Conservation (phyloP, 768 basidiomycete species). For the button mushroom (Agaricus bisporus) region DNA sequence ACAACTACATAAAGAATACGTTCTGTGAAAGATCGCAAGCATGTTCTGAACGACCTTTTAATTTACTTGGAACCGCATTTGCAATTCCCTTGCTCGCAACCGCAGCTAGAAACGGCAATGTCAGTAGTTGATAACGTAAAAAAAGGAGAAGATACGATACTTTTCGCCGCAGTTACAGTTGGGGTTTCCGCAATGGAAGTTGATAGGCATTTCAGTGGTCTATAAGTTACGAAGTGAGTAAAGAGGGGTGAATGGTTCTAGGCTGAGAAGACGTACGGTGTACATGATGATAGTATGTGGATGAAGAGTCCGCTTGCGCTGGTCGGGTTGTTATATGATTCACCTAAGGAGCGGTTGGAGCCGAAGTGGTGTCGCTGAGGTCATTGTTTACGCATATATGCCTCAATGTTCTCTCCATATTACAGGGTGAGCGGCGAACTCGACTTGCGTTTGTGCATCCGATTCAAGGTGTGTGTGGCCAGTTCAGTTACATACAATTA, state of each 20-base stretch:
- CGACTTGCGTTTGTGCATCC: no score
- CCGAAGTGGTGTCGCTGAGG: not conserved
- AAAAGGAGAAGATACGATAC: no score
- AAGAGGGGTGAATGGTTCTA: not conserved
- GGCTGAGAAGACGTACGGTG: not conserved
- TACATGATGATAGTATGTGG: not conserved
- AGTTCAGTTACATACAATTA: no score
- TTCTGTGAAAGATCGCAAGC: not conserved
- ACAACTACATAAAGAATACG: not conserved
- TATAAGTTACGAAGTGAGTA: not conserved
- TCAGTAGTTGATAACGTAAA: no score
- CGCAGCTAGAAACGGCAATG: not conserved
- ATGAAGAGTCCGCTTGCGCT: not conserved
- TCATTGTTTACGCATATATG: not conserved
- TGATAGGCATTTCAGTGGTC: not conserved
- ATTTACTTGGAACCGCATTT: conserved; percentile 6
- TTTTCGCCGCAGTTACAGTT: conserved; percentile 6
- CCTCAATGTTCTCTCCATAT: no score
- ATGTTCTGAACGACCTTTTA: not conserved
- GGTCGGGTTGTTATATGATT: no score
- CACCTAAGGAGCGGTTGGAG: not conserved
- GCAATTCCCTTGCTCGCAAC: conserved; percentile 6
- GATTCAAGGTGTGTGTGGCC: no score
- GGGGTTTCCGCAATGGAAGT: conserved; percentile 2
- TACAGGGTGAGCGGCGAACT: no score